A percentile compares a stretch with the other conserved stretches of the same genome.
Evolutionary conservation across 73 alveolate species (phyloP).

Genomic region (Urostyla sp.): DNA sequence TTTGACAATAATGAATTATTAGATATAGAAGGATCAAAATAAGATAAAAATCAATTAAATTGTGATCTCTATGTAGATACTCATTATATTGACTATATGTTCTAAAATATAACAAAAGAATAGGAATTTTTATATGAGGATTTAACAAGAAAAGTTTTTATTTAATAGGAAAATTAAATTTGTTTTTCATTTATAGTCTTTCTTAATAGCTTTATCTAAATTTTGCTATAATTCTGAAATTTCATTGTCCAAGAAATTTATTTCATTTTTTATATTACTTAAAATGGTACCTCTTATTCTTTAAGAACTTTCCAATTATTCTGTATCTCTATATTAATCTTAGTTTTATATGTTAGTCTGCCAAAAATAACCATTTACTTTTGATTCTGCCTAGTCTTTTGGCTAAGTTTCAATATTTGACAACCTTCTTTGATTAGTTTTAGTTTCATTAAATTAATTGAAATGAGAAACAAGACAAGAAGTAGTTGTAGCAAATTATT

Average conservation of each 20-base stretch:
- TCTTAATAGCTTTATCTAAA: constrained; percentile 10
- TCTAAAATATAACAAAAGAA: constrained; percentile 26
- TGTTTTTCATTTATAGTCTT: background rate
- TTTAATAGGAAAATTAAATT: no score
- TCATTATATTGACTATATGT: constrained; percentile 58
- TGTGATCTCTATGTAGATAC: constrained; percentile 48
- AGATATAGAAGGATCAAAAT: constrained; percentile 17
- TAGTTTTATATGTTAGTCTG: no score
- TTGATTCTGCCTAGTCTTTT: background rate
- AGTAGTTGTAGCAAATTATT: no score
- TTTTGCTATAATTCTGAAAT: constrained; percentile 21
- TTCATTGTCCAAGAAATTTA: background rate
- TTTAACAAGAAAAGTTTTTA: background rate
- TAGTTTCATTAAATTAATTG: no score
- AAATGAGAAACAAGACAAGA: no score
- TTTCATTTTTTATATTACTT: constrained; percentile 11
- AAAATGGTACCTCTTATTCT: background rate
- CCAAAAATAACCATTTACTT: no score
- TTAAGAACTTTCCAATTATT: no score
- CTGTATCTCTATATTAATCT: no score
- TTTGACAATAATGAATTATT: constrained; percentile 8
- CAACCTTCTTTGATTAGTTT: no score
- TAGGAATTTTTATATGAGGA: constrained; percentile 7
- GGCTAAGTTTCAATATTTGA: background rate
- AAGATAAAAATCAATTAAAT: background rate